Evolutionary conservation across 352 stramenopile genomes (phyloP).

Genomic region (Phytophthora sansomeana): DNA sequence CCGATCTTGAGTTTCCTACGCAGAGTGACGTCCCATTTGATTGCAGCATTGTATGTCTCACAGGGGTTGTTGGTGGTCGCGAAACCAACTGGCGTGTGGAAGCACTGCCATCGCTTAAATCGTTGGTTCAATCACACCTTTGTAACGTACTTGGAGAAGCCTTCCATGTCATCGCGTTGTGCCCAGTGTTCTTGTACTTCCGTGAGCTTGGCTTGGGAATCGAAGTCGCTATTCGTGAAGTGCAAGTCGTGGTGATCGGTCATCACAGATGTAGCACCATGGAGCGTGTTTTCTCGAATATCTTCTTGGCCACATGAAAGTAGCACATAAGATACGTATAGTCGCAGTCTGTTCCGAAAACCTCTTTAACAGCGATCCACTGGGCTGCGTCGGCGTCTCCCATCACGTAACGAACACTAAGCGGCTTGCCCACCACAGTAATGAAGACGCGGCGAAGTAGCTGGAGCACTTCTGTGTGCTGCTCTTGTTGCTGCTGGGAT

Average conservation of each 20-base stretch:
- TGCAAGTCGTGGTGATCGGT: constrained; percentile 14
- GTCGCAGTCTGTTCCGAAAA: not conserved
- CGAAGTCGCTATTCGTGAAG: constrained; percentile 5
- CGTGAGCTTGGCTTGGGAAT: not conserved
- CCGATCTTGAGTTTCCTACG: constrained; percentile 19
- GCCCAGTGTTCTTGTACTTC: constrained; percentile 7
- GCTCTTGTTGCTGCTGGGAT: constrained; percentile 20
- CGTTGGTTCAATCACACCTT: constrained; percentile 1
- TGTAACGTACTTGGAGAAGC: not conserved
- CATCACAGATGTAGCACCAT: constrained; percentile 11
- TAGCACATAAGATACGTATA: constrained; percentile 29
- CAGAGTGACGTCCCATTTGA: constrained; percentile 35
- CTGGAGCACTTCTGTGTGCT: constrained; percentile 3
- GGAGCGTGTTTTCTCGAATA: constrained; percentile 14
- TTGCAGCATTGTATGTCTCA: constrained; percentile 31
- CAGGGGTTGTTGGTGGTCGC: constrained; percentile 32
- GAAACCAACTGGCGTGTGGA: constrained; percentile 19
- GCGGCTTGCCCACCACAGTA: not conserved
- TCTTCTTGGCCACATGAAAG: constrained; percentile 29
- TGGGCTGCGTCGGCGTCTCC: constrained; percentile 32
- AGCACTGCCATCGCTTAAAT: constrained; percentile 20
- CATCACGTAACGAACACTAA: constrained; percentile 21
- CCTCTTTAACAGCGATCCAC: constrained; percentile 20
- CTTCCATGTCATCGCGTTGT: not conserved
- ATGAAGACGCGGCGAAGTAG: constrained; percentile 1